Evolutionary conservation across 768 basidiomycete genomes (phyloP).

Genomic region (Tricholoma saponaceum): DNA sequence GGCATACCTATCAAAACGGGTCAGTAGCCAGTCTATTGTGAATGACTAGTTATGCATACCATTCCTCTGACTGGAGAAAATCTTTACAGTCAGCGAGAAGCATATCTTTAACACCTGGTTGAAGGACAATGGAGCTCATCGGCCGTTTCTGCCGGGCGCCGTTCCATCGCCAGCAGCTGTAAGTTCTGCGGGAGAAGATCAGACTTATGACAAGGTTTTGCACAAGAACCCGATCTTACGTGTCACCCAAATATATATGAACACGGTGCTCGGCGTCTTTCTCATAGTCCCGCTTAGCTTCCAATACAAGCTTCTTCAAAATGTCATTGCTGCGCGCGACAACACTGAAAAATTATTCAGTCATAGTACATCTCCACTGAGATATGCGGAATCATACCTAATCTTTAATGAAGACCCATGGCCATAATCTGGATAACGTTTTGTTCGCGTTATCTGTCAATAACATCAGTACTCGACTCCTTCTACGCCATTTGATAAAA

Average conservation of each 20-base stretch:
- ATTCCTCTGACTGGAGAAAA: conserved; percentile 80
- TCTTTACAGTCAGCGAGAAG: conserved; percentile 83
- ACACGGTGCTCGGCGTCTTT: conserved; percentile 90
- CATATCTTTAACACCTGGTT: conserved; percentile 90
- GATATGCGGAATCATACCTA: conserved; percentile 42
- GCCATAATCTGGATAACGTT: conserved; percentile 74
- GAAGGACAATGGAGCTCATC: conserved; percentile 89
- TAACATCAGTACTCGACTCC: conserved; percentile 10
- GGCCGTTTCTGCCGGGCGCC: conserved; percentile 86
- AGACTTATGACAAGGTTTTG: neutral
- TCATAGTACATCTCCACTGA: conserved; percentile 8
- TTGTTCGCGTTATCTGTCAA: conserved; percentile 71
- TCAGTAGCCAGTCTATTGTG: conserved; percentile 11
- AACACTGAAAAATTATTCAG: conserved; percentile 45
- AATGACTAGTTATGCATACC: conserved; percentile 43
- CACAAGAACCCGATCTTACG: conserved; percentile 39
- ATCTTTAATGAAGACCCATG: conserved; percentile 74
- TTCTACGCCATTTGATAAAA: neutral
- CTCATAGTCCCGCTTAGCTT: conserved; percentile 86
- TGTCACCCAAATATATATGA: conserved; percentile 85
- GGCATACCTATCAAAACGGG: conserved; percentile 63
- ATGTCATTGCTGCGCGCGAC: conserved; percentile 87
- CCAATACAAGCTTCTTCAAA: conserved; percentile 79
- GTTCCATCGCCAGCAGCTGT: conserved; percentile 84
- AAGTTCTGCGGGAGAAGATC: conserved; percentile 41